Evolutionary conservation across 208 protist genomes (phyloP).

Genomic region (Trypanosoma melophagium): DNA sequence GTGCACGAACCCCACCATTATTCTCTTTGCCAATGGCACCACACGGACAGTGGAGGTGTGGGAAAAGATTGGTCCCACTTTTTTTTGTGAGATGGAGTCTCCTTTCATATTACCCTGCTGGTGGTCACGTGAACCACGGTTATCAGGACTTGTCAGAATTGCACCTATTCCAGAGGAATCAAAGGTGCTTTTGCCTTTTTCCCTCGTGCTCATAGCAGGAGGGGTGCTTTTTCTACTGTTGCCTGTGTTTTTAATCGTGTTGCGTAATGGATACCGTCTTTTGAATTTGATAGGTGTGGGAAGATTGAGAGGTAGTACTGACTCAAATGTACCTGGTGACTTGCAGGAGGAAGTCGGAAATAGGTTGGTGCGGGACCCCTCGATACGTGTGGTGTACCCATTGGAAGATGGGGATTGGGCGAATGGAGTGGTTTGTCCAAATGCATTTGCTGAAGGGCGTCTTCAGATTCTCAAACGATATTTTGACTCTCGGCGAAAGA

Average conservation of each 20-base stretch:
- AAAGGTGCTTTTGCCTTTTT: neutral
- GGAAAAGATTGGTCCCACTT: slow-evolving; percentile 4
- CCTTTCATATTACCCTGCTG: slow-evolving; percentile 2
- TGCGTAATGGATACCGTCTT: no score
- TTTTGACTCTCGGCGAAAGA: neutral
- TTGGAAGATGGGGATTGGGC: slow-evolving; percentile 1
- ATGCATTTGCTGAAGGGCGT: slow-evolving; percentile 5
- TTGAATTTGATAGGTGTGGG: no score
- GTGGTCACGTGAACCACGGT: neutral
- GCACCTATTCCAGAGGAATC: neutral
- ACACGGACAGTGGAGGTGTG: neutral
- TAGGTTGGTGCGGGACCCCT: neutral
- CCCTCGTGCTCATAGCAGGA: slow-evolving; percentile 1
- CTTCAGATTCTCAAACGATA: slow-evolving; percentile 10
- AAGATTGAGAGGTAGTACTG: neutral
- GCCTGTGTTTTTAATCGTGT: no score
- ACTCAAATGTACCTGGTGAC: neutral
- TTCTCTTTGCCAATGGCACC: neutral
- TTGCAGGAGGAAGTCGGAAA: neutral
- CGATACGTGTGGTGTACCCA: slow-evolving; percentile 1
- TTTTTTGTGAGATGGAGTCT: slow-evolving; percentile 16
- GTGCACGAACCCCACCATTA: slow-evolving; percentile 6
- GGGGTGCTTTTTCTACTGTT: neutral
- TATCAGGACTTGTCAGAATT: slow-evolving; percentile 14
- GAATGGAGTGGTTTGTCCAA: neutral